Percentiles rank a stretch among this genome's conserved stretches.
These are phyloP conservation scores for Moringa oleifera DNA, from an alignment of 345 rosid genomes.

Conservation along the genomic window DNA sequence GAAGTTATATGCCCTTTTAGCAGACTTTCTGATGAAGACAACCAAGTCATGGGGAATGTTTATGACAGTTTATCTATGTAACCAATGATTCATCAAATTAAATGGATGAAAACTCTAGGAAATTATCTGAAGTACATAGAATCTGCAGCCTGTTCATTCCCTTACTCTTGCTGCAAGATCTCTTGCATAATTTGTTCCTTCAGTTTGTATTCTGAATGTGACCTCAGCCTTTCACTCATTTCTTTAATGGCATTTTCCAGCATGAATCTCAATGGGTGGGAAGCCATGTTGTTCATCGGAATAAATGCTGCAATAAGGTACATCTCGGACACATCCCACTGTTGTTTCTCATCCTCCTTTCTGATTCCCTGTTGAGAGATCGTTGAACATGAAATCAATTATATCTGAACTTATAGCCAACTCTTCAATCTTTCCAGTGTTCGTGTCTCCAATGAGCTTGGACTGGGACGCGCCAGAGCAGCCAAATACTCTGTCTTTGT, in stretches of 20 bases:
- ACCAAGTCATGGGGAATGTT: too few species aligned
- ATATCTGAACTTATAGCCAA: too few species aligned
- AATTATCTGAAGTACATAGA: too few species aligned
- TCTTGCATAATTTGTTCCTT: too few species aligned
- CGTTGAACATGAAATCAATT: background rate
- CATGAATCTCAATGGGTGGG: slow-evolving; percentile 72
- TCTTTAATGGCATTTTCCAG: slow-evolving; percentile 25
- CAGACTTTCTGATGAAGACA: too few species aligned
- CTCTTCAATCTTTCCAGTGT: slow-evolving; percentile 35
- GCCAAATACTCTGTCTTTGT: slow-evolving; percentile 73
- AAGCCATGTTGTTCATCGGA: slow-evolving; percentile 79
- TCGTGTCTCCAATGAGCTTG: slow-evolving; percentile 80
- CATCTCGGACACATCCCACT: background rate
- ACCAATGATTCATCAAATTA: too few species aligned
- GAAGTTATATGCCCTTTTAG: too few species aligned
- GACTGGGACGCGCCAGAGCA: slow-evolving; percentile 57
- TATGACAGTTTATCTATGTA: too few species aligned
- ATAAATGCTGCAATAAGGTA: slow-evolving; percentile 73
- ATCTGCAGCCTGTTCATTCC: too few species aligned
- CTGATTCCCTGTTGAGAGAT: background rate
- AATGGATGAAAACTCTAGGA: too few species aligned
- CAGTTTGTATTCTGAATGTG: too few species aligned
- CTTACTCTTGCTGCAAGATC: too few species aligned
- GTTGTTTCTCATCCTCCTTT: background rate
- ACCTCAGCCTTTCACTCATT: background rate